A percentile compares a stretch with the other conserved stretches of the same genome.
Evolutionary conservation across 1,139 yeast species (phyloP).

Genomic region (Suhomyces wounanorum): DNA sequence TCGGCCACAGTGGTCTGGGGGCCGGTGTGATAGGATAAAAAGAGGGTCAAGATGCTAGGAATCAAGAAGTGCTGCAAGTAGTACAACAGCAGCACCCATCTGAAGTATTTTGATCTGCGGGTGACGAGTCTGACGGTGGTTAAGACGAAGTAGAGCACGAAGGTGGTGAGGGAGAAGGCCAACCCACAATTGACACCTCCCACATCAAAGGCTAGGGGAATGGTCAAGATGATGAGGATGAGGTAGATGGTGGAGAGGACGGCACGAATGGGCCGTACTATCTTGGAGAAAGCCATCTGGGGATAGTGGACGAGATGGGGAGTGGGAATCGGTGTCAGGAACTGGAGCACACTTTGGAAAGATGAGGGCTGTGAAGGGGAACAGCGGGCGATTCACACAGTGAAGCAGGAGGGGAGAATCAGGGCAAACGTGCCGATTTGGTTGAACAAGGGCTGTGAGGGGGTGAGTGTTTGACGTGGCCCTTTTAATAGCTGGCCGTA

Average conservation of each 20-base stretch:
- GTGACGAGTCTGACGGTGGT: slow-evolving; percentile 69
- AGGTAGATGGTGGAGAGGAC: slow-evolving; percentile 61
- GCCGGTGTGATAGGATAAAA: slow-evolving; percentile 56
- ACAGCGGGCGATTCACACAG: background rate
- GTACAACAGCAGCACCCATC: slow-evolving; percentile 62
- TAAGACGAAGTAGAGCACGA: slow-evolving; percentile 64
- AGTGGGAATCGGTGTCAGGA: background rate
- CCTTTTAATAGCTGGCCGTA: background rate
- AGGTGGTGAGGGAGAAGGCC: slow-evolving; percentile 77
- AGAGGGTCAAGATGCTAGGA: slow-evolving; percentile 77
- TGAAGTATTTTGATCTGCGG: slow-evolving; percentile 49
- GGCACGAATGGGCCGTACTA: slow-evolving; percentile 22
- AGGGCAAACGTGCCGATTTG: background rate
- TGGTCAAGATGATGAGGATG: slow-evolving; percentile 71
- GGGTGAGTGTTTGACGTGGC: background rate
- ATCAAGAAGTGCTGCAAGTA: slow-evolving; percentile 80
- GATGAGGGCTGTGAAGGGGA: background rate
- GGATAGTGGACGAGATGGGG: background rate
- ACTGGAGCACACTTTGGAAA: background rate
- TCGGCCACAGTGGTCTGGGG: slow-evolving; percentile 21
- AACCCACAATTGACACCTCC: slow-evolving; percentile 92
- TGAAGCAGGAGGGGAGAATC: background rate
- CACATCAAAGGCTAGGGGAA: slow-evolving; percentile 92
- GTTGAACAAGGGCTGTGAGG: background rate
- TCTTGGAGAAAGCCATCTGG: background rate